A percentile compares a stretch with the other conserved stretches of the same genome.
Conservation (phyloP, 2,329 filamentous ascomycete species). For the Daldinia sp. region DNA sequence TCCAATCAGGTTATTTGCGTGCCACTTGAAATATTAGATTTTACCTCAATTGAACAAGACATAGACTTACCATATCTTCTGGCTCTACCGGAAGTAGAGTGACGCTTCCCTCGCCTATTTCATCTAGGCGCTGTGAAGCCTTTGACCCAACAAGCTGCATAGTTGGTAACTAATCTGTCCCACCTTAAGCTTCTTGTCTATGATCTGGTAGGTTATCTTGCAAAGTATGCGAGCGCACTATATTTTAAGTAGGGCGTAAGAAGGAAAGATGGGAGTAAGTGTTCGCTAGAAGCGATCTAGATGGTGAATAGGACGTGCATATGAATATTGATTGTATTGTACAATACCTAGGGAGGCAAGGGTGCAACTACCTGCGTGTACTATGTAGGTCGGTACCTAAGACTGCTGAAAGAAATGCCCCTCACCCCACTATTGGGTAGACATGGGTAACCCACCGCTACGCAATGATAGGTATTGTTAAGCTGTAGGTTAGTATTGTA, state of each 20-base stretch:
- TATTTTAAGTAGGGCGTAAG: not conserved
- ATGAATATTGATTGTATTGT: not conserved
- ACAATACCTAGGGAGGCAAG: no score
- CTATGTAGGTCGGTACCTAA: not conserved
- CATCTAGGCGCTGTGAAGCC: constrained; percentile 48
- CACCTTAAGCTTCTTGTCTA: not conserved
- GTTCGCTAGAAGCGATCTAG: not conserved
- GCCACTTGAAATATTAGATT: constrained; percentile 53
- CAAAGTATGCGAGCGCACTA: not conserved
- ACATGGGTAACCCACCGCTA: no score
- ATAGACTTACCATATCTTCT: constrained; percentile 53
- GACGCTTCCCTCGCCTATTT: constrained; percentile 51
- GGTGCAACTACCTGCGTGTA: not conserved
- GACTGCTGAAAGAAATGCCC: constrained; percentile 15
- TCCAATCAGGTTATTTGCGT: constrained; percentile 68
- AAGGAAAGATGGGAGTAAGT: not conserved
- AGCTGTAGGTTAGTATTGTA: not conserved
- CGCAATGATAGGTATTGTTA: not conserved
- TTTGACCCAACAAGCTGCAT: constrained; percentile 54
- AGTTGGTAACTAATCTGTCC: constrained; percentile 3
- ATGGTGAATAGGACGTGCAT: not conserved
- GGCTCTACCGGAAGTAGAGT: constrained; percentile 53
- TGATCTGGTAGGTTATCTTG: not conserved
- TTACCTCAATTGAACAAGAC: not conserved
- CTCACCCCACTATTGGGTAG: constrained; percentile 29